phyloP scores from a whole-genome alignment of 768 basidiomycete species.

The Hypholoma fasciculare region DNA sequence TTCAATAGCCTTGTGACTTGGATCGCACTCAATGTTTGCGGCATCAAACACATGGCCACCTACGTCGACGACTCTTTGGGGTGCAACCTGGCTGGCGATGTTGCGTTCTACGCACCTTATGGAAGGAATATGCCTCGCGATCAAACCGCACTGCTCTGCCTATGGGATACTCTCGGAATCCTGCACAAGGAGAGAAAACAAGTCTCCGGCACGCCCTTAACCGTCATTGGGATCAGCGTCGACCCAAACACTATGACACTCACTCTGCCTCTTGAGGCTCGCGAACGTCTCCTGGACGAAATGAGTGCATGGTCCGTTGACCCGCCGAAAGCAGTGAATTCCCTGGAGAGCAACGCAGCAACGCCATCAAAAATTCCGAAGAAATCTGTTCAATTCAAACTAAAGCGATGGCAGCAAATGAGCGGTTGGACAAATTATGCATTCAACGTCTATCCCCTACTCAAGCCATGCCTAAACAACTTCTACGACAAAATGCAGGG shows the following conservation, averaged over 20 bases:
- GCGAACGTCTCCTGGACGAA: neutral
- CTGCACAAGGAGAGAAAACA: slow-evolving; percentile 42
- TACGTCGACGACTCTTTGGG: neutral
- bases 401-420: slow-evolving; percentile 20
- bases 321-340: neutral
- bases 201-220: slow-evolving; percentile 27
- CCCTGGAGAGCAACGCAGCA: no score
- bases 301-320: neutral
- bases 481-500: slow-evolving; percentile 37
- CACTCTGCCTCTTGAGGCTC: slow-evolving; percentile 9
- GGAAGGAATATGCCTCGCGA: slow-evolving; percentile 21
- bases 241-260: slow-evolving; percentile 31
- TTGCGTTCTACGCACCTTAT: slow-evolving; percentile 28
- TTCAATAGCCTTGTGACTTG: slow-evolving; percentile 34
- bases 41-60: neutral
- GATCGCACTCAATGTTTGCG: slow-evolving; percentile 26
- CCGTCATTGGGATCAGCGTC: slow-evolving; percentile 39
- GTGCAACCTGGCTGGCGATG: neutral
- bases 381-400: neutral
- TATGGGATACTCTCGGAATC: slow-evolving; percentile 40
- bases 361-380: no score
- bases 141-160: slow-evolving; percentile 32
- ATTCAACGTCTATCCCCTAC: no score
- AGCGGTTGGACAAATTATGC: slow-evolving; percentile 43
- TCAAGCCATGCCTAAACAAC: slow-evolving; percentile 29